Percentiles rank a stretch among this genome's conserved stretches.
These are phyloP conservation scores for Oidium heveae DNA, from an alignment of 2,329 filamentous ascomycete species.

Conservation along the genomic window DNA sequence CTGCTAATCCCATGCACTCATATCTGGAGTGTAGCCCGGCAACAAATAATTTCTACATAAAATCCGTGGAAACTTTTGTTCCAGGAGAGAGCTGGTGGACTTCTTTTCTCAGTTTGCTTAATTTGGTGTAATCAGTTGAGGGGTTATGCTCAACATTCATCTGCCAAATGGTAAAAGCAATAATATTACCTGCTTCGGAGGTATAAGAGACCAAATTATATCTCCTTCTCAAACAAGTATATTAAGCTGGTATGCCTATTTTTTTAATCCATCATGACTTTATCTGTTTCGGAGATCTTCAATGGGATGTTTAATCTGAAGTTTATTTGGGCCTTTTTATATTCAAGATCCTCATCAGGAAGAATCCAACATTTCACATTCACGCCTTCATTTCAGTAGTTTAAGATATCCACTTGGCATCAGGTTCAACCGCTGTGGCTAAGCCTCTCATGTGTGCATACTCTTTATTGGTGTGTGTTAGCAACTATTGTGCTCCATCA, in stretches of 20 bases:
- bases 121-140: not conserved
- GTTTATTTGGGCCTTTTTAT: not conserved
- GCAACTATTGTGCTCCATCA: not conserved
- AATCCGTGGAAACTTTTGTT: too few relatives aligned
- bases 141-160: not conserved
- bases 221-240: not conserved
- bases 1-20: not conserved
- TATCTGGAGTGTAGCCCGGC: not conserved
- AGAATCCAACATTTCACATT: not conserved
- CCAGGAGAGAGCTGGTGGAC: not conserved
- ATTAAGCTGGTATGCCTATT: not conserved
- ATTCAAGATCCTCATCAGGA: not conserved
- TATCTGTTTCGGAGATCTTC: constrained; percentile 1
- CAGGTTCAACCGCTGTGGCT: not conserved
- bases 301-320: not conserved
- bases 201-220: not conserved
- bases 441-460: not conserved
- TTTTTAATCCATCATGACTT: not conserved
- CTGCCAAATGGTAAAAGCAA: not conserved
- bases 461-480: not conserved
- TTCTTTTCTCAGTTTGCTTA: not conserved
- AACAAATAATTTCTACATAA: constrained; percentile 1
- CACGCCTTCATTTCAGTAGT: not conserved
- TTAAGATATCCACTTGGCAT: not conserved
- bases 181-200: not conserved